Conservation (phyloP, 1,284 basidiomycete species). For the Fomitiporia mediterranea region DNA sequence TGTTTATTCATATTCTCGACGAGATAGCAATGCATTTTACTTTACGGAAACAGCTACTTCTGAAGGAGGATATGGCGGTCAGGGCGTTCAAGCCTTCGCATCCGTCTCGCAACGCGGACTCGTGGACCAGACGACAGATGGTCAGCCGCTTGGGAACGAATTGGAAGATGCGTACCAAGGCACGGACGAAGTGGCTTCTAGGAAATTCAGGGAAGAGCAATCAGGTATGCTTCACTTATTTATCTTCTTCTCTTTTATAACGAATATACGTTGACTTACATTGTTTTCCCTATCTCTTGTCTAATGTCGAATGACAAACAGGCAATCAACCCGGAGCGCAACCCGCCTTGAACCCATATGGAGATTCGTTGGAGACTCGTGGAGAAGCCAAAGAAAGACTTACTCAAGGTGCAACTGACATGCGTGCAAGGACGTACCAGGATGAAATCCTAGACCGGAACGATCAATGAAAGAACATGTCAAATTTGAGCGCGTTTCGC, state of each 20-base stretch:
- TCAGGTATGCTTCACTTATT: not conserved
- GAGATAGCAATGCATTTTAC: not conserved
- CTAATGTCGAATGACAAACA: not conserved
- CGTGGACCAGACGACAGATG: slow-evolving; percentile 14
- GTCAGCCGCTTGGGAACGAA: slow-evolving; percentile 15
- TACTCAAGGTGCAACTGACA: not conserved
- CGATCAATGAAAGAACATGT: too few species aligned
- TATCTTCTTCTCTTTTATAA: not conserved
- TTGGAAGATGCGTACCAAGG: slow-evolving; percentile 15
- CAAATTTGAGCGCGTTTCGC: too few species aligned
- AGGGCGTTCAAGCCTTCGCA: slow-evolving; percentile 2
- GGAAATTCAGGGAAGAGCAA: slow-evolving; percentile 3
- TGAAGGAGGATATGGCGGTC: slow-evolving; percentile 13
- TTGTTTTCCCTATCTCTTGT: too few species aligned
- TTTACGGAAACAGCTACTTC: slow-evolving; percentile 4
- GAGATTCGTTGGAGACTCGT: not conserved
- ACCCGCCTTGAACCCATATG: slow-evolving; percentile 8
- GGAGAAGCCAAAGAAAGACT: slow-evolving; percentile 3
- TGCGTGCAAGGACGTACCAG: slow-evolving; percentile 4
- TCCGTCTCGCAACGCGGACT: slow-evolving; percentile 10
- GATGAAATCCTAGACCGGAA: not conserved
- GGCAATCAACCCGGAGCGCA: not conserved
- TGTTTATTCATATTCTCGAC: not conserved
- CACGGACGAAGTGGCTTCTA: not conserved
- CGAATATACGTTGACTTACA: not conserved